These are phyloP conservation scores for Xerocomellus intermedius DNA, from an alignment of 768 basidiomycete genomes.

Conservation along the genomic window DNA sequence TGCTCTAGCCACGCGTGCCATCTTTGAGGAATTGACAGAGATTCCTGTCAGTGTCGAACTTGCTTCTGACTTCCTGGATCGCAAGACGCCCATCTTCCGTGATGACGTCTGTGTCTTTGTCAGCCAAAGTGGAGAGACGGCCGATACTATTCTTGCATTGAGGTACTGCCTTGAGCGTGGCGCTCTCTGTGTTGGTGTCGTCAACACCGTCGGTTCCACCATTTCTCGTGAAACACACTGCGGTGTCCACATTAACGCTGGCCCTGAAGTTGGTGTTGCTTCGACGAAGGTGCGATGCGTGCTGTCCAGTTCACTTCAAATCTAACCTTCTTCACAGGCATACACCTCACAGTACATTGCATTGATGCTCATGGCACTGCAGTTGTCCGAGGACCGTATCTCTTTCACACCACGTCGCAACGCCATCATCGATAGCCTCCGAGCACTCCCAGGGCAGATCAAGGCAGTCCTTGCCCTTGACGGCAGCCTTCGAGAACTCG, in stretches of 20 bases:
- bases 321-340: slow-evolving; percentile 48
- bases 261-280: slow-evolving; percentile 98
- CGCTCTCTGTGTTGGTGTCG: slow-evolving; percentile 94
- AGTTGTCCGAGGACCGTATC: slow-evolving; percentile 95
- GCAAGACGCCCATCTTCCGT: slow-evolving; percentile 99
- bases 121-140: slow-evolving; percentile 97
- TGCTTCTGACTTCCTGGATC: slow-evolving; percentile 96
- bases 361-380: slow-evolving; percentile 96
- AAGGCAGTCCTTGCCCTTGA: slow-evolving; percentile 84
- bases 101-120: slow-evolving; percentile 97
- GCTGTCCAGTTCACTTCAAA: background rate
- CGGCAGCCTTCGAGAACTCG: slow-evolving; percentile 72
- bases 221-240: slow-evolving; percentile 98
- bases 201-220: slow-evolving; percentile 98
- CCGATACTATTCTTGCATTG: slow-evolving; percentile 94
- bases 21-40: slow-evolving; percentile 98
- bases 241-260: slow-evolving; percentile 99
- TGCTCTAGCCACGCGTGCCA: slow-evolving; percentile 91
- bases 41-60: slow-evolving; percentile 97
- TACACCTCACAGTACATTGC: slow-evolving; percentile 99
- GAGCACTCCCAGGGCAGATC: slow-evolving; percentile 87
- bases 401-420: slow-evolving; percentile 87
- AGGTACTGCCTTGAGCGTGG: slow-evolving; percentile 97
- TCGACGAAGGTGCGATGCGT: slow-evolving; percentile 76
- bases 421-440: slow-evolving; percentile 91